Conservation (phyloP, 495 filamentous ascomycete genomes). For the Clavariopsis aquatica region DNA sequence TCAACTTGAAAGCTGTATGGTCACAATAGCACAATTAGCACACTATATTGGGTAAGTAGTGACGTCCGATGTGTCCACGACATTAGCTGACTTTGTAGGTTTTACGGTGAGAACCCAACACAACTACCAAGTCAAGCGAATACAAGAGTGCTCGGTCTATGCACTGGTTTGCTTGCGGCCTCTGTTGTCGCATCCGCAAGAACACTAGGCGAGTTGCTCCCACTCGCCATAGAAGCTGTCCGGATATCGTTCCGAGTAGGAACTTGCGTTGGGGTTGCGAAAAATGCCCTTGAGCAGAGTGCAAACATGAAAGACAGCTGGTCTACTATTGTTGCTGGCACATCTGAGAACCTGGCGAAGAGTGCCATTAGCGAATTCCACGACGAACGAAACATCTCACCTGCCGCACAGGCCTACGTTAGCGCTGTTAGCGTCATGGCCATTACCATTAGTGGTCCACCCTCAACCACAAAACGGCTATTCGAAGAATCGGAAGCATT, state of each 20-base stretch:
- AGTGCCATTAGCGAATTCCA: conserved; percentile 56
- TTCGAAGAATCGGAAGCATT: conserved; percentile 55
- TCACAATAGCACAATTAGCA: conserved; percentile 70
- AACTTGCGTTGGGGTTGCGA: conserved; percentile 56
- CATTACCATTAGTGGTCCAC: conserved; percentile 79
- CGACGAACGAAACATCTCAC: conserved; percentile 58
- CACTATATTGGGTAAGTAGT: conserved; percentile 73
- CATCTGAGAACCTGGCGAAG: conserved; percentile 50
- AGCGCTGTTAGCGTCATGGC: conserved; percentile 70
- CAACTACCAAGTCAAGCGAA: conserved; percentile 47
- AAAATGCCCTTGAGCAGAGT: conserved; percentile 53
- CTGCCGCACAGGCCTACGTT: conserved; percentile 66
- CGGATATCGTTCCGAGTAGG: conserved; percentile 74
- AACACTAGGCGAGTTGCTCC: conserved; percentile 67
- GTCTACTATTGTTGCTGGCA: conserved; percentile 56
- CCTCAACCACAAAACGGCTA: conserved; percentile 60
- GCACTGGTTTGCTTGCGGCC: conserved; percentile 72
- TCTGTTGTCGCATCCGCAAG: conserved; percentile 68
- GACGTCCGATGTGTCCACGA: conserved; percentile 12
- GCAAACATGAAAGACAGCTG: conserved; percentile 55
- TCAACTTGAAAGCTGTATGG: conserved; percentile 65
- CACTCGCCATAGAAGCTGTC: conserved; percentile 67
- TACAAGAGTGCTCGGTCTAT: conserved; percentile 63
- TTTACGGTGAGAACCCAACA: conserved; percentile 55
- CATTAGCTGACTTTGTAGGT: conserved; percentile 48